A percentile compares a stretch with the other conserved stretches of the same genome.
Conservation (phyloP, 1,284 basidiomycete species). For the Abortiporus biennis region DNA sequence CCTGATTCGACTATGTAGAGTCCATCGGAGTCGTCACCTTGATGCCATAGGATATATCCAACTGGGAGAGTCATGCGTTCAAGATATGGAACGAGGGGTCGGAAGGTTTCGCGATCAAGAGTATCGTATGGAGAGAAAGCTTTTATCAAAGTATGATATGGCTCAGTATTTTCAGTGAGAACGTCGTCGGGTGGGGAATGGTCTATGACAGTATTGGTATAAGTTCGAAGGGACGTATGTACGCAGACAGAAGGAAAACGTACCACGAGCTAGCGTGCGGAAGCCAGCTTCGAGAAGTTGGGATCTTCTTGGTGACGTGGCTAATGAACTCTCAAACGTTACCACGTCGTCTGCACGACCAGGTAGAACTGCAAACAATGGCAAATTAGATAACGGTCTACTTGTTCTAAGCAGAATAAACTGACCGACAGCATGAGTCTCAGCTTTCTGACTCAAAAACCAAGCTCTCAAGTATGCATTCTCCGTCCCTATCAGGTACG, state of each 20-base stretch:
- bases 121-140: constrained; percentile 69
- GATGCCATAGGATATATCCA: constrained; percentile 71
- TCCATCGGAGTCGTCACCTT: constrained; percentile 73
- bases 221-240: neutral
- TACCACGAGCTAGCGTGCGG: constrained; percentile 58
- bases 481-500: constrained; percentile 67
- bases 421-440: constrained; percentile 33
- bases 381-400: neutral
- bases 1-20: constrained; percentile 85
- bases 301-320: constrained; percentile 68
- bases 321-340: constrained; percentile 50
- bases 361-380: constrained; percentile 42
- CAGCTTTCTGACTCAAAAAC: constrained; percentile 60
- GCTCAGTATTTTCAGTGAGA: constrained; percentile 34
- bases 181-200: constrained; percentile 17
- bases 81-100: constrained; percentile 69
- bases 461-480: constrained; percentile 79
- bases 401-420: no score
- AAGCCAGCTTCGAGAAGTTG: constrained; percentile 78
- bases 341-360: constrained; percentile 45
- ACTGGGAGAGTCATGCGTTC: constrained; percentile 50
- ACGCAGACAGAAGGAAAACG: constrained; percentile 10
- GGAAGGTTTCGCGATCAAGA: constrained; percentile 41
- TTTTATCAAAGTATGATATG: constrained; percentile 63
- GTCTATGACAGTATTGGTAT: constrained; percentile 13